Conservation (phyloP, 441 rosid species). For the Cnidoscolus chayamansa region DNA sequence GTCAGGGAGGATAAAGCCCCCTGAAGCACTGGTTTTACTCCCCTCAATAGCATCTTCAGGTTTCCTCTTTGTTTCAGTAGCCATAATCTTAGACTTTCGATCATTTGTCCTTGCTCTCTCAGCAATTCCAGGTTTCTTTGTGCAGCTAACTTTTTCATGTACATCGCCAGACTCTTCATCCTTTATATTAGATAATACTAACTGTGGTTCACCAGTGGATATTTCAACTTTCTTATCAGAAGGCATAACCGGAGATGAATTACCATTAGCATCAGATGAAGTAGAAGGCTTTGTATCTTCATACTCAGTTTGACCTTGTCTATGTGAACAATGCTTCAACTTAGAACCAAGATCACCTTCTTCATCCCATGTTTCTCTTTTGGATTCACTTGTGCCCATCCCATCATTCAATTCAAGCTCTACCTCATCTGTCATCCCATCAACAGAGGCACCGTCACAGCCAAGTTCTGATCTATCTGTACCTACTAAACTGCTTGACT, state of each 20-base stretch:
- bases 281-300: slow-evolving; percentile 51
- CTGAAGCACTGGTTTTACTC: slow-evolving; percentile 29
- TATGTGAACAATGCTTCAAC: slow-evolving; percentile 35
- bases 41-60: slow-evolving; percentile 32
- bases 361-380: slow-evolving; percentile 37
- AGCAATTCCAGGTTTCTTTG: slow-evolving; percentile 38
- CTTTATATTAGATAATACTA: slow-evolving; percentile 27
- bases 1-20: slow-evolving; percentile 30
- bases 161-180: slow-evolving; percentile 40
- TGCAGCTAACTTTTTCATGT: slow-evolving; percentile 29
- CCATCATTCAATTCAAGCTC: slow-evolving; percentile 40
- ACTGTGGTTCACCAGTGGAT: slow-evolving; percentile 33
- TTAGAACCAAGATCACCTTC: slow-evolving; percentile 39
- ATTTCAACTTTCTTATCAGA: slow-evolving; percentile 41
- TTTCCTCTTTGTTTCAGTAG: slow-evolving; percentile 37
- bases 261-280: slow-evolving; percentile 36
- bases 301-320: slow-evolving; percentile 36
- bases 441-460: slow-evolving; percentile 43
- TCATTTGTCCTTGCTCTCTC: slow-evolving; percentile 38
- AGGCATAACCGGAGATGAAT: slow-evolving; percentile 35
- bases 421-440: slow-evolving; percentile 43
- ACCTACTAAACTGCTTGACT: slow-evolving; percentile 39
- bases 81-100: slow-evolving; percentile 40
- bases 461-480: slow-evolving; percentile 36
- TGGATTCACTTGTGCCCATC: slow-evolving; percentile 25